phyloP scores from a whole-genome alignment of 768 basidiomycete species.

The Boletus rubescentipes region DNA sequence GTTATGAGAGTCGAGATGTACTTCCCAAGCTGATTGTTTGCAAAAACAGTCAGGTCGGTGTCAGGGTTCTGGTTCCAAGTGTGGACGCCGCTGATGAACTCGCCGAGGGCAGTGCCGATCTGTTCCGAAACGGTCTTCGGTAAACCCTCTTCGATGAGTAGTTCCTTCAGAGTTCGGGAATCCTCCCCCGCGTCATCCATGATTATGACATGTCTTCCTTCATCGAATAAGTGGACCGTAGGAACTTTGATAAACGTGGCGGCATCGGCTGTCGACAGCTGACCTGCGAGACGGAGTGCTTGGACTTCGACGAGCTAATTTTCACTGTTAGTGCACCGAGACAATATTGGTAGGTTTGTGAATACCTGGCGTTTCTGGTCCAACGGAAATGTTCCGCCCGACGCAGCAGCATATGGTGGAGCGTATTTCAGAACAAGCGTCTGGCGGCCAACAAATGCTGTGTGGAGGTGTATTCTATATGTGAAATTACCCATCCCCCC shows the following conservation, averaged over 20 bases:
- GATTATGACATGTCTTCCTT: slow-evolving; percentile 48
- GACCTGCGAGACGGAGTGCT: slow-evolving; percentile 46
- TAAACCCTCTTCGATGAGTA: slow-evolving; percentile 37
- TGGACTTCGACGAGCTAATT: slow-evolving; percentile 44
- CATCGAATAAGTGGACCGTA: slow-evolving; percentile 48
- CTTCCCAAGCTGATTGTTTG: slow-evolving; percentile 41
- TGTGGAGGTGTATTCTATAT: slow-evolving; percentile 50
- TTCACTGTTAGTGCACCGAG: slow-evolving; percentile 23
- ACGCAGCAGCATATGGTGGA: slow-evolving; percentile 40
- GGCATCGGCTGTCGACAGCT: slow-evolving; percentile 29
- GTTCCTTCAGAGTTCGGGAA: slow-evolving; percentile 38
- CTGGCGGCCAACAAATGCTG: slow-evolving; percentile 39
- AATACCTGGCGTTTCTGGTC: slow-evolving; percentile 54
- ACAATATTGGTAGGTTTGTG: neutral
- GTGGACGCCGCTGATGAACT: slow-evolving; percentile 56
- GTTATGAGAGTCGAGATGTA: slow-evolving; percentile 39
- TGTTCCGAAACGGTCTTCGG: slow-evolving; percentile 32
- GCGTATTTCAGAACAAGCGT: slow-evolving; percentile 63
- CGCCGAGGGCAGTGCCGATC: slow-evolving; percentile 54
- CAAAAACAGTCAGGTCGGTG: slow-evolving; percentile 37
- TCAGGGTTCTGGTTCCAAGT: slow-evolving; percentile 38
- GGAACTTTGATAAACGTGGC: slow-evolving; percentile 49
- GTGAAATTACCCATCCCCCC: slow-evolving; percentile 59
- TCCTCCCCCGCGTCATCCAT: slow-evolving; percentile 59
- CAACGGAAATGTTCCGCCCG: slow-evolving; percentile 29